These are phyloP conservation scores for Saturnispora silvae DNA, from an alignment of 805 yeast species.

Conservation along the genomic window DNA sequence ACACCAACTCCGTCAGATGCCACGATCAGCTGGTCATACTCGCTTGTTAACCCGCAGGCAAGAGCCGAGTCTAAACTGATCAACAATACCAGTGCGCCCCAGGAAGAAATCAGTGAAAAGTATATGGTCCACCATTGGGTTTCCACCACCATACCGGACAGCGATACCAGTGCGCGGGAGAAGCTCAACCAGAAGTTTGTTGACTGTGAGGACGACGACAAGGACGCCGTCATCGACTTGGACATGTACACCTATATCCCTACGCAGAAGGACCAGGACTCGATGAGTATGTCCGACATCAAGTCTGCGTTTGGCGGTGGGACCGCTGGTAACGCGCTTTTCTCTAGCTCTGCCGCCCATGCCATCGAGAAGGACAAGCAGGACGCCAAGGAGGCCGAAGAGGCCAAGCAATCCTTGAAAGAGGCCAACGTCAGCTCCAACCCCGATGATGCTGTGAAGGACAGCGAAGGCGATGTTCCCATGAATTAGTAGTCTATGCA, in stretches of 20 bases:
- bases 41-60: neutral
- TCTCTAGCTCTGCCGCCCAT: conserved; percentile 25
- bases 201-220: conserved; percentile 26
- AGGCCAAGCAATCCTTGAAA: neutral
- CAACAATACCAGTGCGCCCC: neutral
- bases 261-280: conserved; percentile 12
- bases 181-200: neutral
- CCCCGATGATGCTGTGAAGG: too few species aligned
- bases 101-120: conserved; percentile 1
- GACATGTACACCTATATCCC: conserved; percentile 23
- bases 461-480: too few species aligned
- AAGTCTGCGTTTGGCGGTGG: conserved; percentile 34
- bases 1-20: conserved; percentile 6
- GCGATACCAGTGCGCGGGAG: neutral
- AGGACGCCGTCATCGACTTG: conserved; percentile 28
- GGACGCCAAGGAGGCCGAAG: neutral
- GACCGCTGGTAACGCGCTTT: conserved; percentile 18
- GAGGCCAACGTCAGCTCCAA: neutral
- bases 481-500: too few species aligned
- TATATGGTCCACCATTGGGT: conserved; percentile 4
- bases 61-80: neutral
- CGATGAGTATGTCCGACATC: conserved; percentile 30
- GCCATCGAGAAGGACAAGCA: conserved; percentile 9
- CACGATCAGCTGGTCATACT: conserved; percentile 1
- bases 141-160: neutral